These are phyloP conservation scores for Talaromyces marneffei DNA, from an alignment of 2,329 filamentous ascomycete genomes.

Conservation along the genomic window DNA sequence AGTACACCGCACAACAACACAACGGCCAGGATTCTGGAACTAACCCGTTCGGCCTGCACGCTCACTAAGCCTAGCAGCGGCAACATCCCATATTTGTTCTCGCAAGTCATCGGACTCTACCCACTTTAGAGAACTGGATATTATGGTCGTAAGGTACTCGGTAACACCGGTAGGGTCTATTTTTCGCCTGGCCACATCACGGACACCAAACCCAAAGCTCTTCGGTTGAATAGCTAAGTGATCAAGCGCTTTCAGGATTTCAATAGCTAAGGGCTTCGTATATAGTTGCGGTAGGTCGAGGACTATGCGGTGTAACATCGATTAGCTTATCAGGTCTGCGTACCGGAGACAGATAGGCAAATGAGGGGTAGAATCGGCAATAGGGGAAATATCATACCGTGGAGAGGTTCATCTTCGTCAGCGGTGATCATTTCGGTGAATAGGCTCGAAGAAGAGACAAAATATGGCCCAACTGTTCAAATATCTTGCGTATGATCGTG, in stretches of 20 bases:
- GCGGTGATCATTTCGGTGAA: constrained; percentile 29
- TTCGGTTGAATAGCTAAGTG: constrained; percentile 62
- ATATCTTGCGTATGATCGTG: neutral
- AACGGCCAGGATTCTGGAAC: constrained; percentile 15
- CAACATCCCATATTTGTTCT: constrained; percentile 61
- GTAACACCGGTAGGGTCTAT: constrained; percentile 38
- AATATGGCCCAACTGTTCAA: neutral
- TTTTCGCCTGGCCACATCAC: constrained; percentile 26
- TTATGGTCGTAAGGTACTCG: constrained; percentile 43
- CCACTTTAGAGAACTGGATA: constrained; percentile 42
- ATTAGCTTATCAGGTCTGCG: constrained; percentile 25
- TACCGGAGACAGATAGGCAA: constrained; percentile 16
- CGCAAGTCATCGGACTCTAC: constrained; percentile 39
- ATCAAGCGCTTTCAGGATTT: constrained; percentile 61
- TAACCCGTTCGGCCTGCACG: constrained; percentile 70
- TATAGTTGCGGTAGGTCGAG: constrained; percentile 79
- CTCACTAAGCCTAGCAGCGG: constrained; percentile 74
- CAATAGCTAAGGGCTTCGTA: constrained; percentile 62
- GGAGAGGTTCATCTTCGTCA: constrained; percentile 33
- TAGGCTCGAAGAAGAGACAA: neutral
- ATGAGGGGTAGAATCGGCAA: constrained; percentile 13
- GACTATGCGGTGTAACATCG: constrained; percentile 39
- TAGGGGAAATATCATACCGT: constrained; percentile 25
- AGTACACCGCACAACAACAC: constrained; percentile 11
- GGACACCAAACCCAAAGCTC: constrained; percentile 28